Evolutionary conservation across 164 flowering plant species (phyloP).

Genomic region (Litsea cubeba): DNA sequence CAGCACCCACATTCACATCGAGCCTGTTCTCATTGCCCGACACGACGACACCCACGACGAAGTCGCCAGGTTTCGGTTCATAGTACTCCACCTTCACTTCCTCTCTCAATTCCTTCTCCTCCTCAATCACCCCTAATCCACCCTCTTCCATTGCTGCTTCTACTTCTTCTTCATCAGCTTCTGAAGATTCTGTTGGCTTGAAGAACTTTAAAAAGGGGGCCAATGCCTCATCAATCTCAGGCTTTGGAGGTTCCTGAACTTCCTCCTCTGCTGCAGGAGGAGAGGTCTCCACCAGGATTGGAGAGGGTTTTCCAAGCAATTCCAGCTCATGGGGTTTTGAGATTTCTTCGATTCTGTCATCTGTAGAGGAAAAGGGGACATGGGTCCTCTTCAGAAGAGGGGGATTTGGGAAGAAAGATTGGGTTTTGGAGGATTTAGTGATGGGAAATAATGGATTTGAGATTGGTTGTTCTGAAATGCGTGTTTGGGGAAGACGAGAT

Average conservation of each 20-base stretch:
- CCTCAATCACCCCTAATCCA: constrained; percentile 13
- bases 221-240: constrained; percentile 49
- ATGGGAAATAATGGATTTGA: not conserved
- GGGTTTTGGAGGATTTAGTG: constrained; percentile 5
- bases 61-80: constrained; percentile 87
- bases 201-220: constrained; percentile 83
- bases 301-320: constrained; percentile 62
- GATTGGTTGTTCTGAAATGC: constrained; percentile 9
- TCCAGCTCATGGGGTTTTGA: constrained; percentile 47
- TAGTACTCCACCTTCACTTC: constrained; percentile 64
- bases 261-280: constrained; percentile 18
- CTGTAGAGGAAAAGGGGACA: constrained; percentile 22
- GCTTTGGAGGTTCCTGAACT: constrained; percentile 14
- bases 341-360: constrained; percentile 24
- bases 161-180: constrained; percentile 17
- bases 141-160: constrained; percentile 7
- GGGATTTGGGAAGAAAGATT: constrained; percentile 7
- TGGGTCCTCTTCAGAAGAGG: constrained; percentile 28
- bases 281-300: constrained; percentile 25
- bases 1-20: constrained; percentile 87
- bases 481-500: constrained; percentile 4
- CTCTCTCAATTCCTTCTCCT: constrained; percentile 12
- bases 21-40: constrained; percentile 94
- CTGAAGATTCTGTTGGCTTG: constrained; percentile 41
- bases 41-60: constrained; percentile 92